Evolutionary conservation across 108 stramenopile species (phyloP).

Genomic region (Epithemia pelagica): DNA sequence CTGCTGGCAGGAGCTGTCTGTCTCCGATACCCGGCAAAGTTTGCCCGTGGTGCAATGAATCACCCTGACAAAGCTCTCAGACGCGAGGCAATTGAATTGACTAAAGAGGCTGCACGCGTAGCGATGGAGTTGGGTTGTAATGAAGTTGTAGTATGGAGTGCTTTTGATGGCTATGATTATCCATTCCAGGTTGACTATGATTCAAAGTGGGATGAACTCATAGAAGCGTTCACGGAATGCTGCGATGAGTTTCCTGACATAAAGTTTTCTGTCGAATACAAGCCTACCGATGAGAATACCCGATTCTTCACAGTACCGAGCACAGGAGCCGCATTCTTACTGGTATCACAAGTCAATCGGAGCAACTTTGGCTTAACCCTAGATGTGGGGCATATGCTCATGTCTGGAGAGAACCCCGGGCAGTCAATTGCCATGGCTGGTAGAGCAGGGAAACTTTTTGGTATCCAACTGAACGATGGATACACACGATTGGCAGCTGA

Average conservation of each 20-base stretch:
- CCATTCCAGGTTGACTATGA: constrained; percentile 71
- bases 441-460: constrained; percentile 58
- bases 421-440: constrained; percentile 81
- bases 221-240: constrained; percentile 65
- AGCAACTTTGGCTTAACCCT: constrained; percentile 80
- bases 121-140: constrained; percentile 57
- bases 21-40: constrained; percentile 71
- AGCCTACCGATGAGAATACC: constrained; percentile 87
- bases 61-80: constrained; percentile 54
- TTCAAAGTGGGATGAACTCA: constrained; percentile 72
- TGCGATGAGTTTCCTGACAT: constrained; percentile 79
- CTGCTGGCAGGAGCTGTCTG: constrained; percentile 79
- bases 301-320: constrained; percentile 80
- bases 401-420: constrained; percentile 79
- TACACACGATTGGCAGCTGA: constrained; percentile 80
- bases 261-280: constrained; percentile 79
- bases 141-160: constrained; percentile 81
- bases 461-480: constrained; percentile 80
- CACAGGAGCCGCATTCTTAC: constrained; percentile 72
- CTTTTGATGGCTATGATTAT: constrained; percentile 87
- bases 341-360: constrained; percentile 68
- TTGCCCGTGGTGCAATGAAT: constrained; percentile 78
- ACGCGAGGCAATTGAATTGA: constrained; percentile 64
- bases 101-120: constrained; percentile 56
- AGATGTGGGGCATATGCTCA: constrained; percentile 85